Percentiles rank a stretch among this genome's conserved stretches.
Evolutionary conservation across 2,329 filamentous ascomycete genomes (phyloP).

Genomic region (Pseudogymnoascus sp.): DNA sequence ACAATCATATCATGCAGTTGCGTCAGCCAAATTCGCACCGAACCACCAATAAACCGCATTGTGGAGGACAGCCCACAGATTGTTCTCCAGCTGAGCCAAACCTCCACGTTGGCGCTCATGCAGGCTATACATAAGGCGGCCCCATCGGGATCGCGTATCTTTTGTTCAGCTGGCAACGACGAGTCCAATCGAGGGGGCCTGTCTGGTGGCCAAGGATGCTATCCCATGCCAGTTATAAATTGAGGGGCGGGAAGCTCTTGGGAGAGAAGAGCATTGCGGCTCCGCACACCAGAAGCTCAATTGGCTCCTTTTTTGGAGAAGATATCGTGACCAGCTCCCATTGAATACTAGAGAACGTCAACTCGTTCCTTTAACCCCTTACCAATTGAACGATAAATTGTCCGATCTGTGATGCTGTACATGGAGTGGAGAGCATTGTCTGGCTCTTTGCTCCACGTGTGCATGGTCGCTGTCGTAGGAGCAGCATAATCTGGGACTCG

Average conservation of each 20-base stretch:
- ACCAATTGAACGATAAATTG: conserved; percentile 7
- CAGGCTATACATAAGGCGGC: conserved; percentile 5
- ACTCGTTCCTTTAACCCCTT: not conserved
- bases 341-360: not conserved
- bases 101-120: conserved; percentile 6
- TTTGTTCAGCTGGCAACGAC: conserved; percentile 2
- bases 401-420: not conserved
- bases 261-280: not conserved
- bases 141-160: conserved; percentile 7
- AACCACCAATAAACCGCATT: not conserved
- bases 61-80: not conserved
- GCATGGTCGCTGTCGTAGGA: not conserved
- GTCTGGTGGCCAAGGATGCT: conserved; percentile 1
- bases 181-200: not conserved
- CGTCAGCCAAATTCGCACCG: conserved; percentile 1
- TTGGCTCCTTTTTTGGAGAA: not conserved
- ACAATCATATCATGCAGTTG: conserved; percentile 8
- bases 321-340: not conserved
- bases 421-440: not conserved
- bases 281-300: conserved; percentile 5
- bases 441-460: not conserved
- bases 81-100: not conserved
- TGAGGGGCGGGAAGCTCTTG: not conserved
- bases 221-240: conserved; percentile 2
- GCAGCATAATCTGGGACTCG: conserved; percentile 5